phyloP scores from a whole-genome alignment of 352 stramenopile species.

The Peronospora destructor region DNA sequence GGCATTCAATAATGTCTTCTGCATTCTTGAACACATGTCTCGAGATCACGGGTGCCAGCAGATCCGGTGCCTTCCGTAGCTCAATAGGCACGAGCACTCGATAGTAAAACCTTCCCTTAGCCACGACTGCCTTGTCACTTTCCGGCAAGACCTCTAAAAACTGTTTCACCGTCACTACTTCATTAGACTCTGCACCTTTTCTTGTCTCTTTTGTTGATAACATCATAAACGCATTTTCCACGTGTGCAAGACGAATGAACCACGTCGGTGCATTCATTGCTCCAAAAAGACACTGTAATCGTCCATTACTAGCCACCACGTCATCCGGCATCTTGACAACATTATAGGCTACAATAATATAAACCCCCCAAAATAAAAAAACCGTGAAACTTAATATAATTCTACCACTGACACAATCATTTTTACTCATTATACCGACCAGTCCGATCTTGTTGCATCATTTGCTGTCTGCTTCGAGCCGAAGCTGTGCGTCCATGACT shows the following conservation, averaged over 20 bases:
- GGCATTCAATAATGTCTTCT: conserved; percentile 77
- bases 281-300: conserved; percentile 54
- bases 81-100: conserved; percentile 75
- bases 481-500: conserved; percentile 20
- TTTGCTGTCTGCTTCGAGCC: conserved; percentile 21
- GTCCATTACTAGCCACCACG: conserved; percentile 48
- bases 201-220: conserved; percentile 39
- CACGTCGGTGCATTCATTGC: conserved; percentile 49
- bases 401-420: too few relatives aligned
- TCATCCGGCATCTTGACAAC: conserved; percentile 79
- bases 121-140: conserved; percentile 31
- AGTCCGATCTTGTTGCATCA: conserved; percentile 37
- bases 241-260: conserved; percentile 63
- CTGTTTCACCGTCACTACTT: conserved; percentile 14
- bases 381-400: not conserved
- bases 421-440: conserved; percentile 16
- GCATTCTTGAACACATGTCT: conserved; percentile 68
- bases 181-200: conserved; percentile 14
- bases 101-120: conserved; percentile 56
- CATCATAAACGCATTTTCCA: conserved; percentile 71
- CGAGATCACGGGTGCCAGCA: conserved; percentile 64
- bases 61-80: conserved; percentile 55
- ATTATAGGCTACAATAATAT: conserved; percentile 37
- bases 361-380: not conserved
- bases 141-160: conserved; percentile 39